Base-by-base conservation (phyloP, 192 early-diverging fungal species). In the Dissophora ornata region DNA sequence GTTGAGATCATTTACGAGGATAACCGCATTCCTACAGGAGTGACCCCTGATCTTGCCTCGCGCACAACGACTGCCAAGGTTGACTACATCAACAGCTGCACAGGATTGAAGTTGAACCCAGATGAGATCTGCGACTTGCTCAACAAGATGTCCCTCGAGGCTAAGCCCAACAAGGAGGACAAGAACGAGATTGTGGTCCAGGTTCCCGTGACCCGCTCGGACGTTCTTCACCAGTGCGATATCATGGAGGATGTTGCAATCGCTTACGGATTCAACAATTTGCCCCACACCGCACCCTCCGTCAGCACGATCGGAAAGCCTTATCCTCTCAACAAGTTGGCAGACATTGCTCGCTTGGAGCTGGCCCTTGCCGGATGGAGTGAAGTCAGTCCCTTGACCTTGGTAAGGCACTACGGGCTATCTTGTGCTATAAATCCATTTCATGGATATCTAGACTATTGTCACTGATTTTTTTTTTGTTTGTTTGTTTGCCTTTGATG, bases 221-320 rank as follows among this genome's bases (percentile, higher is more conserved):
- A 99, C 65, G 90, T 99, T 50, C 87, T 99, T 57, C 98, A 99
- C 64, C 89, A 93, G 44, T 98, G 96, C 80, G 98, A 99, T 81
- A 88, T 99, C 34, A 96, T 96, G 88, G 98, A 98, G 84, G 97
- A 98, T 73, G 93, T 95, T 50, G 97, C 95, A 18, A 94, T 99
- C 61, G 94, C 98, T 21, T 98, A 94, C 67, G 96, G 96, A 22
- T 98, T 94, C 83, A 96, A 99, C 87, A 94, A 93, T 49, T 91
- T 99, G 58, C 86, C 88, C 7, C 89, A 94, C 54, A 89, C 89
- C 25, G 80, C 92, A 50, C 94, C 94, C 52, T 86, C 86, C 62
- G 89, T 88, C 48, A 88, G 87, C 60, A 98, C 98, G 15, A 87
- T 97, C 26, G 96, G 90, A 47, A 88, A 87, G 74, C 90, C 95